phyloP scores from a whole-genome alignment of 441 rosid genomes.

The Hypseocharis bilobata region DNA sequence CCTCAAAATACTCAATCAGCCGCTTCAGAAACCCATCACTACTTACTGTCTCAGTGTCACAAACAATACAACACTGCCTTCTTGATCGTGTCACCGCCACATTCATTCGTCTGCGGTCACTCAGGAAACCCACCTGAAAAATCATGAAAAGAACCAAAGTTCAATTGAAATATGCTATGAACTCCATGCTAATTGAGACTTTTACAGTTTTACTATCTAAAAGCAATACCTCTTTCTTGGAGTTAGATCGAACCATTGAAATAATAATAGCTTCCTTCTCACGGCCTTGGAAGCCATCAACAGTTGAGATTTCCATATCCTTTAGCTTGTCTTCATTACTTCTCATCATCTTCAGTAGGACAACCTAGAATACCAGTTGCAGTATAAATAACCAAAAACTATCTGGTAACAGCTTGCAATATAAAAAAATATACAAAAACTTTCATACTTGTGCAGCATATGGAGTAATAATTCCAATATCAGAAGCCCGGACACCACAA shows the following conservation, averaged over 20 bases:
- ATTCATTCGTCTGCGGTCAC: constrained; percentile 81
- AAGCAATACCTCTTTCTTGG: constrained; percentile 64
- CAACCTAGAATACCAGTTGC: constrained; percentile 41
- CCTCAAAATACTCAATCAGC: constrained; percentile 74
- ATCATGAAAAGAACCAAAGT: constrained; percentile 9
- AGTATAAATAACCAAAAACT: constrained; percentile 13
- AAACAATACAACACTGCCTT: constrained; percentile 80
- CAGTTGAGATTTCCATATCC: constrained; percentile 79
- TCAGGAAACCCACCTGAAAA: constrained; percentile 64
- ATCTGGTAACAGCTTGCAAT: constrained; percentile 5
- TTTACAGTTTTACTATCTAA: not conserved
- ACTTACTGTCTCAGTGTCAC: constrained; percentile 78
- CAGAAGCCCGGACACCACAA: constrained; percentile 66
- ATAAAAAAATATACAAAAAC: not conserved
- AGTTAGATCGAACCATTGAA: constrained; percentile 85
- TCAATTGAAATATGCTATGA: not conserved
- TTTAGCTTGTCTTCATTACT: constrained; percentile 64
- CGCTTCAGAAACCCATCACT: constrained; percentile 67
- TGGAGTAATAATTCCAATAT: constrained; percentile 85
- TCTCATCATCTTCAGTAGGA: constrained; percentile 57
- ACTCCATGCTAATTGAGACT: constrained; percentile 1
- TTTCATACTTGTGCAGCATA: constrained; percentile 79
- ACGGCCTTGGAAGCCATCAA: constrained; percentile 94
- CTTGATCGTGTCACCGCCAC: constrained; percentile 91
- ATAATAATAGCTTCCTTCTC: constrained; percentile 89